phyloP scores from a whole-genome alignment of 192 early-diverging fungal genomes.

The Lunasporangiospora selenospora region DNA sequence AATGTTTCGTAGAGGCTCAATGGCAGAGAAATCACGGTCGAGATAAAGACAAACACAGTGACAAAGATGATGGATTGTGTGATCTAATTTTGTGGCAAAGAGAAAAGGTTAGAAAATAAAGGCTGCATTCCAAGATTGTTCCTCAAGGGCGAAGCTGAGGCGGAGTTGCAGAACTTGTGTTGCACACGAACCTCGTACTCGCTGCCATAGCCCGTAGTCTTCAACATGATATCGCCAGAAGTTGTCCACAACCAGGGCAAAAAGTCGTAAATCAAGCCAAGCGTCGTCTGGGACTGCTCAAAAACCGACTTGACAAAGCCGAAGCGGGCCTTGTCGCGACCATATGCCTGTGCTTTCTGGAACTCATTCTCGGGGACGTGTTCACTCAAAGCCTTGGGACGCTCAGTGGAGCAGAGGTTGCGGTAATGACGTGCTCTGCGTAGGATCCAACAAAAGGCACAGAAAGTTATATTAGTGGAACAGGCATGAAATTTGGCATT shows the following conservation, averaged over 20 bases:
- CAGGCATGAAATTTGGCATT: background rate
- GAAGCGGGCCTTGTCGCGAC: slow-evolving; percentile 84
- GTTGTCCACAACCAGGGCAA: slow-evolving; percentile 78
- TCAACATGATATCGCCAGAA: slow-evolving; percentile 59
- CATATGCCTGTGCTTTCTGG: slow-evolving; percentile 83
- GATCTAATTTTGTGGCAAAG: slow-evolving; percentile 67
- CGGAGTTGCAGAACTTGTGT: background rate
- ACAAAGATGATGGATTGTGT: slow-evolving; percentile 84
- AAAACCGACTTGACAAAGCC: slow-evolving; percentile 70
- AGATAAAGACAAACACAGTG: slow-evolving; percentile 58
- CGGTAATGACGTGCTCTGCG: slow-evolving; percentile 76
- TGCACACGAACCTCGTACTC: slow-evolving; percentile 70
- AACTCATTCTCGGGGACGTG: slow-evolving; percentile 80
- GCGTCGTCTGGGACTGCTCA: slow-evolving; percentile 69
- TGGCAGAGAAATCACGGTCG: slow-evolving; percentile 76
- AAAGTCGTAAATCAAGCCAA: slow-evolving; percentile 71
- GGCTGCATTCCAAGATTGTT: background rate
- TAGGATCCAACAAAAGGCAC: background rate
- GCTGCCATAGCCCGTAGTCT: slow-evolving; percentile 58
- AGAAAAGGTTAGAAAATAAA: background rate
- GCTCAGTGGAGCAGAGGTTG: slow-evolving; percentile 67
- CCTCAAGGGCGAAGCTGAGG: slow-evolving; percentile 5
- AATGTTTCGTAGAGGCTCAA: slow-evolving; percentile 90
- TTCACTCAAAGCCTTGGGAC: slow-evolving; percentile 73
- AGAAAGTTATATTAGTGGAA: background rate